phyloP scores from a whole-genome alignment of 1,284 basidiomycete species.

The Pterulicium gracile region DNA sequence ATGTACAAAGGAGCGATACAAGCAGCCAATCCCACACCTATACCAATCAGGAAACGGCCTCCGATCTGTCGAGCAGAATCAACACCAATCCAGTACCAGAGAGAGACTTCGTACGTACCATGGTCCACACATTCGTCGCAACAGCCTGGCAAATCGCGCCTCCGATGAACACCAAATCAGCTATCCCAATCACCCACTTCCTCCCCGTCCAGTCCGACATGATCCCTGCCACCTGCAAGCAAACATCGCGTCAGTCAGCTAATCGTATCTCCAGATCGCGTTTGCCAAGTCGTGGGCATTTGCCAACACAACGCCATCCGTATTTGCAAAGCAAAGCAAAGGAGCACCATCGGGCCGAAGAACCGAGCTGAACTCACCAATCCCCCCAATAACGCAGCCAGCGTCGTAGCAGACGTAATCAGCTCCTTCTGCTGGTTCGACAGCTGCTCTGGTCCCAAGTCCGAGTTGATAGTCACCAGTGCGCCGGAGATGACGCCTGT shows the following conservation, averaged over 20 bases:
- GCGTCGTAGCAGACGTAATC: conserved; percentile 72
- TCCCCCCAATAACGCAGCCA: conserved; percentile 70
- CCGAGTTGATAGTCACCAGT: conserved; percentile 60
- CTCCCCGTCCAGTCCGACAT: conserved; percentile 68
- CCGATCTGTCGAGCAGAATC: conserved; percentile 37
- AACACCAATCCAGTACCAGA: neutral
- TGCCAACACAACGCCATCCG: too few species aligned
- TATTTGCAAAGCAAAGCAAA: too few species aligned
- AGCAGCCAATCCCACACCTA: conserved; percentile 62
- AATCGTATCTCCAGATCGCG: too few species aligned
- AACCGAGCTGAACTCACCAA: conserved; percentile 28
- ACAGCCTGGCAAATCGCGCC: conserved; percentile 65
- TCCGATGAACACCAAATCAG: conserved; percentile 66
- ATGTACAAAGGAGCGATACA: conserved; percentile 79
- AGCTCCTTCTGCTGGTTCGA: conserved; percentile 67
- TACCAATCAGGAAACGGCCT: conserved; percentile 66
- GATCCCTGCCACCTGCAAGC: conserved; percentile 44
- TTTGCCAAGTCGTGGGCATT: too few species aligned
- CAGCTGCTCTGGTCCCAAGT: conserved; percentile 50
- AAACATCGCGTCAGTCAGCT: neutral
- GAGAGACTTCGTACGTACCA: conserved; percentile 32
- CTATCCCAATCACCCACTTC: conserved; percentile 55
- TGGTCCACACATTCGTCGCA: conserved; percentile 56
- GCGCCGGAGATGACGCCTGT: conserved; percentile 74
- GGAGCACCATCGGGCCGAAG: too few species aligned